A percentile compares a stretch with the other conserved stretches of the same genome.
These are phyloP conservation scores for Aaosphaeria arxii DNA, from an alignment of 2,329 filamentous ascomycete species.

Conservation along the genomic window DNA sequence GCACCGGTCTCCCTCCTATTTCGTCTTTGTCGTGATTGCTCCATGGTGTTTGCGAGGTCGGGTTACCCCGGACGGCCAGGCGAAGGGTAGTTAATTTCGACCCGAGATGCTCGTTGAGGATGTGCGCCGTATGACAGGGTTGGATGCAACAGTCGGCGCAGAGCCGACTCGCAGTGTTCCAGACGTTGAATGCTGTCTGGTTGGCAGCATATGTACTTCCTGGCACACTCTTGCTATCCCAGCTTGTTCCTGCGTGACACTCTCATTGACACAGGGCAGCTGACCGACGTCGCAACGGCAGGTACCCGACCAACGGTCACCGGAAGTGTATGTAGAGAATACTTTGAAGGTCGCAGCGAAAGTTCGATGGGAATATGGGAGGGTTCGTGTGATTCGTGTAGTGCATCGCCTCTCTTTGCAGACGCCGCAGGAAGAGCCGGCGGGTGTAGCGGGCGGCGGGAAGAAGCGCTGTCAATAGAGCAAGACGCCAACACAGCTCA, in stretches of 20 bases:
- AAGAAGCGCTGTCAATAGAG: neutral
- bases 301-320: slow-evolving; percentile 1
- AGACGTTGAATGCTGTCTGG: slow-evolving; percentile 1
- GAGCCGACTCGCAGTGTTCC: slow-evolving; percentile 4
- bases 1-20: slow-evolving; percentile 23
- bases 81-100: too few relatives aligned
- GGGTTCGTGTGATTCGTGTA: neutral
- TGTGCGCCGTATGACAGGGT: too few relatives aligned
- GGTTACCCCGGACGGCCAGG: too few relatives aligned
- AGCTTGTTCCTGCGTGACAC: slow-evolving; percentile 5
- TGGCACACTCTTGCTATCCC: neutral
- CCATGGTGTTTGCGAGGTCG: slow-evolving; percentile 15
- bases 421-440: neutral
- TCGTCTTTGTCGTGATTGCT: slow-evolving; percentile 18
- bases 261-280: slow-evolving; percentile 16
- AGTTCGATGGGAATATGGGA: too few relatives aligned
- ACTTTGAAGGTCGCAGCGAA: too few relatives aligned
- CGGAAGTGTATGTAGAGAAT: neutral
- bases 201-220: slow-evolving; percentile 1
- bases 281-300: slow-evolving; percentile 8
- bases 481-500: neutral
- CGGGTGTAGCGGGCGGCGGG: neutral
- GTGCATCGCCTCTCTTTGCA: neutral
- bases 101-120: too few relatives aligned
- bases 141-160: neutral